A percentile compares a stretch with the other conserved stretches of the same genome.
Conservation (phyloP, 768 basidiomycete genomes). For the Russula sp. region DNA sequence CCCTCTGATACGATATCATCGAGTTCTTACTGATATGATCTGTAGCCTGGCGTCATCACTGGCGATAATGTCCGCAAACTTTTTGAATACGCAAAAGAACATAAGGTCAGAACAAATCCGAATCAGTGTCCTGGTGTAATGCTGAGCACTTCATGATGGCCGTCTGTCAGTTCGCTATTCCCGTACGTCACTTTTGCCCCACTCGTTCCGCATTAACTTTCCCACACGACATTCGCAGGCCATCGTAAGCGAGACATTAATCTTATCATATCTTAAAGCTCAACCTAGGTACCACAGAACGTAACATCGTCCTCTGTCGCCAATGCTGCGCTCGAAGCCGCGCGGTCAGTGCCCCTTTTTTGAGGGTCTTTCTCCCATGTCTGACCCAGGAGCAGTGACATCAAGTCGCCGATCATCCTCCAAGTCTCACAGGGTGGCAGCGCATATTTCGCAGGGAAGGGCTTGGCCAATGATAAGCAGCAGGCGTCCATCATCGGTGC, state of each 20-base stretch:
- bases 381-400: constrained; percentile 53
- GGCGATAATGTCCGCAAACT: constrained; percentile 93
- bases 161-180: constrained; percentile 65
- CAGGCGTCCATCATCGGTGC: constrained; percentile 94
- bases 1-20: neutral
- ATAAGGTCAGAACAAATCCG: constrained; percentile 55
- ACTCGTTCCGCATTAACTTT: neutral
- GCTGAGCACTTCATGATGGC: constrained; percentile 16
- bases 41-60: constrained; percentile 87
- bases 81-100: constrained; percentile 87
- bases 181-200: constrained; percentile 45
- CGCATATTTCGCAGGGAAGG: constrained; percentile 96
- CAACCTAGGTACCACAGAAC: constrained; percentile 50
- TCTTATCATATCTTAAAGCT: constrained; percentile 15
- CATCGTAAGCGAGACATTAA: constrained; percentile 49
- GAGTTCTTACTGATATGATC: constrained; percentile 3
- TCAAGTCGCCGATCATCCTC: constrained; percentile 96
- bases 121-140: constrained; percentile 9
- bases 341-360: constrained; percentile 48
- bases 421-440: constrained; percentile 97
- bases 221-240: constrained; percentile 41
- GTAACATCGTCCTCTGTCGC: constrained; percentile 94
- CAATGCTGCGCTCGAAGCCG: constrained; percentile 93
- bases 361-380: neutral
- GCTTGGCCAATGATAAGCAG: constrained; percentile 89